Evolutionary conservation across 805 yeast genomes (phyloP), one percentile per base, ranked within the genome.

Genomic region (Ogataea glucozyma): DNA sequence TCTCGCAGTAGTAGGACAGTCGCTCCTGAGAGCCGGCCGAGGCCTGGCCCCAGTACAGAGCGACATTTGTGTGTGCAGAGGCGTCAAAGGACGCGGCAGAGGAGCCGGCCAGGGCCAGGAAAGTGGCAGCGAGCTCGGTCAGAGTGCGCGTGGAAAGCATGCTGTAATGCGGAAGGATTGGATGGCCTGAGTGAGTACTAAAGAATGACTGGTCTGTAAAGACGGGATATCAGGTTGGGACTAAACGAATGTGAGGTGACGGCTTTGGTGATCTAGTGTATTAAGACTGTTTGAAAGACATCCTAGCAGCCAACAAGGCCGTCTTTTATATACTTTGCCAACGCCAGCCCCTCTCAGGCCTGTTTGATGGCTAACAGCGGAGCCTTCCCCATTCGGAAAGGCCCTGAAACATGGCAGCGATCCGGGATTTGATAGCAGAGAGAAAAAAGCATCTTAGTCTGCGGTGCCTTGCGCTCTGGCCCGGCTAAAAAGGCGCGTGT

Each of bases 31-130:
- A 70, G 6, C 87, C 87, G n/a, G 76, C 81, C 12, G 91, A 79
- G 54, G 78, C 77, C 65, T 88, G 96, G 41, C 97, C 96, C 96
- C 96, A 88, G 66, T 88, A 88, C 6, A 85, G 72, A 17, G 84
- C 96, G 27, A 88, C 78, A 51, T 86, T 85, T 23, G 71, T 57
- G 35, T 74, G 70, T 26, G 80, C 62, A 13, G 61, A 43, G 8
- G 71, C 54, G 49, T 63, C 56, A 45, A 66, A 67, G 8, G 66
- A 62, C 11, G 34, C 23, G 3, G 49, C 46, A 2, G 38, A 38
- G 9, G 53, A 14, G 6, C 51, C 31, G 32, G 51, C 31, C 16
- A 52, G 34, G 6, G 43, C 22, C 18, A 55, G 40, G 23, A 47
- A 16, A 4, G 52, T 40, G 16, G 40, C 19, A 13, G 56, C 52